phyloP scores from a whole-genome alignment of 176 grass and related monocot species.

The Phyllostachys edulis region DNA sequence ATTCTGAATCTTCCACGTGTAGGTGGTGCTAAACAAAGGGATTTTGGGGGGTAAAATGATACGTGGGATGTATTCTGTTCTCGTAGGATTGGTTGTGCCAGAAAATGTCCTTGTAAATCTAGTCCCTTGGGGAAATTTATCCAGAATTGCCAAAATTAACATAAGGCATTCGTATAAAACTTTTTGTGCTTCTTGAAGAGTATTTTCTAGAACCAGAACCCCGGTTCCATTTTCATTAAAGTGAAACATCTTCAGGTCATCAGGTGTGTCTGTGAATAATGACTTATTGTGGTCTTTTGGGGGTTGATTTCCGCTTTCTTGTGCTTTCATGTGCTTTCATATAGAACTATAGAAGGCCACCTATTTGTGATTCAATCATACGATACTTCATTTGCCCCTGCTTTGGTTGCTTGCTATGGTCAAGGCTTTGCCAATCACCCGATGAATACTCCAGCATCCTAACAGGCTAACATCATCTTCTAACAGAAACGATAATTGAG shows the following conservation, averaged over 20 bases:
- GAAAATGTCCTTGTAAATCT: too few species aligned
- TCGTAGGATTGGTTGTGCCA: too few species aligned
- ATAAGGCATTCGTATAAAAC: not conserved
- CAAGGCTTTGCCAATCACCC: not conserved
- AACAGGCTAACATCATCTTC: not conserved
- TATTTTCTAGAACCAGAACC: not conserved
- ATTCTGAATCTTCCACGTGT: not conserved
- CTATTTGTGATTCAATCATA: not conserved
- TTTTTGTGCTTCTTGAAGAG: not conserved
- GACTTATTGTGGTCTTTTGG: too few species aligned
- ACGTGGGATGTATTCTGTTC: too few species aligned
- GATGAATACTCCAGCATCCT: not conserved
- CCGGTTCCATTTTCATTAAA: not conserved
- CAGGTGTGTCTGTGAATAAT: too few species aligned
- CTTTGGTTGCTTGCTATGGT: not conserved
- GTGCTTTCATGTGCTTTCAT: too few species aligned
- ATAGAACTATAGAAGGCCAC: not conserved
- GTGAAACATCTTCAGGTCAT: too few species aligned
- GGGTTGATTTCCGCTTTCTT: too few species aligned
- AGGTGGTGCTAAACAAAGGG: too few species aligned
- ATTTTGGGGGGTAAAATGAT: too few species aligned
- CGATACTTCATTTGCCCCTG: not conserved
- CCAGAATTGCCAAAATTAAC: too few species aligned
- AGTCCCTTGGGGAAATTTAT: too few species aligned
- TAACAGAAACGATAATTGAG: not conserved